Base-by-base conservation (phyloP, 2,329 filamentous ascomycete species). In the Ramichloridium luteum region DNA sequence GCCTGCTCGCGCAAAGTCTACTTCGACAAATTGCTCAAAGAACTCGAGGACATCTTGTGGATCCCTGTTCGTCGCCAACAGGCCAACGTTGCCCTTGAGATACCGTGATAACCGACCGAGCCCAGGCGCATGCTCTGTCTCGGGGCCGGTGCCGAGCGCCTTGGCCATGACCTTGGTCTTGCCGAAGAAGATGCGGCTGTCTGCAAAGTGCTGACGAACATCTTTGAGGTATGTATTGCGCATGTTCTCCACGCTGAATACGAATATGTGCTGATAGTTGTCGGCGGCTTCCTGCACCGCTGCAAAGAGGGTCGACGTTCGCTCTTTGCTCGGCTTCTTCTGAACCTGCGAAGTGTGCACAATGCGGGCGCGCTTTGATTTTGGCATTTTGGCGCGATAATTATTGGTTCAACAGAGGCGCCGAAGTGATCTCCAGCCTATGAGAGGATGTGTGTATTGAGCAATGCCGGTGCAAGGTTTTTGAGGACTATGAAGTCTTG, bases 161-260 rank as follows among this genome's bases (percentile, higher is more conserved):
- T 90, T 88, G 49, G 82, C 77, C 85, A 96, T 96, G 59, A 98
- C 86, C 65, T 96, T 96, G 38, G 88, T 96, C 68, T 96, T 98
- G 64, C 88, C 90, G 62, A 94, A 96, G 74, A 96, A 96, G 57
- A 98, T 67, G 49, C 86, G 74, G 66, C 80, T 80, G 64, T 94
- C 85, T 30, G 70, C 68, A 48, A 94, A 77, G 50, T 93, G 80
- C 45, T 76, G 72, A 47, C 88, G 77, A 47, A 96, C 82, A 51
- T 84, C 76, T 65, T 94, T 93, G 51, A 96, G 66, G 60, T 93
- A 86, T 48, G 78, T 92, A 66, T 98, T 98, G 58, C 90, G 84
- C 84, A 93, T 93, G 67, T 96, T 94, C 56, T 93, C 82, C 47
- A 98, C 78, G 51, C 73, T 72, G 59, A 98, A 93, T 55, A 94